Evolutionary conservation across 495 filamentous ascomycete genomes (phyloP), one percentile per base, ranked within the genome.

Genomic region (Poronia punctata): DNA sequence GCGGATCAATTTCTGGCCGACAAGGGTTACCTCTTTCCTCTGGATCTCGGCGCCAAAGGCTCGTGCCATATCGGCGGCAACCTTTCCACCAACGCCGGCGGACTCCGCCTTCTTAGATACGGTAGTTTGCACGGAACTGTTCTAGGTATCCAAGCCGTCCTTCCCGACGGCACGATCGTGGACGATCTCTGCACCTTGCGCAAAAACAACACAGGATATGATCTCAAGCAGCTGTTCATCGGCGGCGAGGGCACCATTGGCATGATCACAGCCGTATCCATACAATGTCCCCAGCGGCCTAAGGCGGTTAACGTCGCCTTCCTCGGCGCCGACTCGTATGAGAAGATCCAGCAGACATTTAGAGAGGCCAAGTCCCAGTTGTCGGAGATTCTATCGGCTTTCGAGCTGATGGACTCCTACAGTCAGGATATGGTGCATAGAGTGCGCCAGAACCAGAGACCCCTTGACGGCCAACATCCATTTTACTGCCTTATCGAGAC

Each of bases 21-120:
- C 57, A 79, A 75, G 38, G 73, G 74, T 9, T 79, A 95, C 59
- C 81, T 96, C 42, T 98, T 97, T 67, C 92, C 92, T 18, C 69
- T 98, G 38, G 92, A 98, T 59, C 76, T 98, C 14, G 92, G 92
- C 44, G 92, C 92, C 1, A 98, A 98, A 67, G 92, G 92, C 7
- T 95, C 87, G 7, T 97, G 93, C 66, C 93, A 97, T 35, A 82
- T 98, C 43, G 92, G 93, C 43, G 92, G 93, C n/a, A 97, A 96
- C 55, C 83, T 97, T n/a, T 79, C 92, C 0, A 95, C 90, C 23
- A 98, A 98, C 52, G 92, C 92, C 1, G 92, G 92, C 34, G 92
- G 92, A 0, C 73, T 98, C 23, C 78, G 92, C 27, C 69, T 98
- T 10, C 72, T 98, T 16, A 78, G 92, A 22, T 98, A 98, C 61